Evolutionary conservation across 2,329 filamentous ascomycete species (phyloP), one percentile per base, ranked within the genome.

Genomic region (Xylariaceae sp.): DNA sequence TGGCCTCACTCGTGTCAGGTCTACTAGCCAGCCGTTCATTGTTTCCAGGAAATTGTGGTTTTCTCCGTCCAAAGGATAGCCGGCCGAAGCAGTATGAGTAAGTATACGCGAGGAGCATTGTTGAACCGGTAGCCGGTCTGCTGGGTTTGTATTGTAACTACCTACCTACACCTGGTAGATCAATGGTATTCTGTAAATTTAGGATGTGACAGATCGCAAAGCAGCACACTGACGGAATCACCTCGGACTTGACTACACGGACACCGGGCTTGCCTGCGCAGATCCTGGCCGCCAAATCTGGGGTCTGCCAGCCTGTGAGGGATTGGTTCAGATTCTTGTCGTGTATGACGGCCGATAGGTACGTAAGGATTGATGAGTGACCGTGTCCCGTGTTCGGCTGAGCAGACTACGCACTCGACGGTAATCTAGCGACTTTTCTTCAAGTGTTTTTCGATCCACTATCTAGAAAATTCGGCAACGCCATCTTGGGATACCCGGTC

Each of bases 231-330:
- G 35, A 17, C 19, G 6, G 35, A 37, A n/a, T n/a, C n/a, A n/a
- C n/a, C n/a, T n/a, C n/a, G n/a, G n/a, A 37, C n/a, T 31, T 32
- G 34, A 34, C 41, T 35, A 38, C 34, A 48, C 37, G 24, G 19
- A 29, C 31, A 34, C 45, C 42, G 45, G 46, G 43, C 43, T 40
- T 44, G 43, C 43, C 38, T 44, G 32, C 45, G 47, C 45, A 50
- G 47, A 50, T 52, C 43, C 41, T 30, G 44, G 26, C 33, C 17
- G 42, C 39, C 33, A 47, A 52, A 46, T 48, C 45, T 40, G 47
- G 49, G 37, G 44, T 36, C 31, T 36, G 40, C 39, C 32, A 42
- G 17, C 15, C 11, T 33, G 39, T 40, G 43, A 40, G 44, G 34
- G 39, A 41, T 38, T 42, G 39, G 42, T 35, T 39, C 29, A 17